These are phyloP conservation scores for Setomelanomma holmii DNA, from an alignment of 2,329 filamentous ascomycete species.

Conservation along the genomic window DNA sequence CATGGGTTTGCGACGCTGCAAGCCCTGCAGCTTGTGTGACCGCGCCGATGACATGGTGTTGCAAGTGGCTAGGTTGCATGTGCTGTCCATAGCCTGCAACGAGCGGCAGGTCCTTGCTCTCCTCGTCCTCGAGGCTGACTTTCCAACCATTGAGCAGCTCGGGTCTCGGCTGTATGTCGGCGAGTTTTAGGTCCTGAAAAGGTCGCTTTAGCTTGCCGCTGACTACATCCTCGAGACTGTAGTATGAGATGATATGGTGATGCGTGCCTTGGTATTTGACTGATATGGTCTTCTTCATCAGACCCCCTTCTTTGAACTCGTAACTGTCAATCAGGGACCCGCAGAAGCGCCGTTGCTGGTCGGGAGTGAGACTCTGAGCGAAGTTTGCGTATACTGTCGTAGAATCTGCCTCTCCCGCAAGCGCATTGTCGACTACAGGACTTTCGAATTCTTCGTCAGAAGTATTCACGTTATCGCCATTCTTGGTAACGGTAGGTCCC, in stretches of 20 bases:
- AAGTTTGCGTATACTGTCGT: slow-evolving; percentile 47
- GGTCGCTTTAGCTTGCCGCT: slow-evolving; percentile 45
- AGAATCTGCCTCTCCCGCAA: slow-evolving; percentile 32
- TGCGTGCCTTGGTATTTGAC: slow-evolving; percentile 75
- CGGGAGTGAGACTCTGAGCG: slow-evolving; percentile 49
- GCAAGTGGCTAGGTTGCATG: slow-evolving; percentile 36
- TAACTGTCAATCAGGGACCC: slow-evolving; percentile 91
- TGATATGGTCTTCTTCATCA: slow-evolving; percentile 94
- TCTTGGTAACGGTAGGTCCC: slow-evolving; percentile 34
- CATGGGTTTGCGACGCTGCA: slow-evolving; percentile 33
- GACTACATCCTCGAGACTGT: slow-evolving; percentile 79
- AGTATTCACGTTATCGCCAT: slow-evolving; percentile 37
- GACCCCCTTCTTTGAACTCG: slow-evolving; percentile 79
- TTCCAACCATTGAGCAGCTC: slow-evolving; percentile 47
- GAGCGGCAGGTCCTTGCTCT: slow-evolving; percentile 44
- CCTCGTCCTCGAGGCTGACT: slow-evolving; percentile 47
- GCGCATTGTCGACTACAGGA: slow-evolving; percentile 25
- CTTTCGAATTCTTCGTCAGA: slow-evolving; percentile 46
- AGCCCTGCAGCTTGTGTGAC: slow-evolving; percentile 32
- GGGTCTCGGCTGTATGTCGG: slow-evolving; percentile 40
- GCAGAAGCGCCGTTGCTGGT: slow-evolving; percentile 68
- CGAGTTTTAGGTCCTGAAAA: slow-evolving; percentile 42
- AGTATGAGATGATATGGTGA: slow-evolving; percentile 90
- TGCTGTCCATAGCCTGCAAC: slow-evolving; percentile 38
- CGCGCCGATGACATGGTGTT: slow-evolving; percentile 32